These are phyloP conservation scores for Colletotrichum sp. DNA, from an alignment of 2,329 filamentous ascomycete genomes.

Conservation along the genomic window DNA sequence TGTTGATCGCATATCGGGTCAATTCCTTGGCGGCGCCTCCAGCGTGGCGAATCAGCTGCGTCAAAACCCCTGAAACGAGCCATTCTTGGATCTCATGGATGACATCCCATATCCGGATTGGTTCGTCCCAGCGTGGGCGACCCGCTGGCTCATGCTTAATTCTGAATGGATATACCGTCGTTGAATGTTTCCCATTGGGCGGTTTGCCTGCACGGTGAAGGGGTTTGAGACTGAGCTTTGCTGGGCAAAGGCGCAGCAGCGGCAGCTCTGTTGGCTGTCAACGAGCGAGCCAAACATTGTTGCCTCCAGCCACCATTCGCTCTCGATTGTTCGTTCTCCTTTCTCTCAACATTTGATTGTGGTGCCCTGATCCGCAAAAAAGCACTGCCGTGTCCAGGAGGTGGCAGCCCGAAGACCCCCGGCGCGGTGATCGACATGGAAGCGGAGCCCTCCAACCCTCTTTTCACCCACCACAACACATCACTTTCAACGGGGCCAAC, in stretches of 20 bases:
- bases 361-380: neutral
- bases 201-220: neutral
- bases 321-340: neutral
- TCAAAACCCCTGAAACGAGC: neutral
- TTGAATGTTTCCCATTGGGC: neutral
- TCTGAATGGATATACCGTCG: neutral
- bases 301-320: conserved; percentile 3
- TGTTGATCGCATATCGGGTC: conserved; percentile 7
- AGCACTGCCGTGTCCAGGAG: conserved; percentile 11
- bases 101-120: neutral
- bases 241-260: neutral
- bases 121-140: neutral
- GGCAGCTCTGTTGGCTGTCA: neutral
- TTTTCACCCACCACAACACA: neutral
- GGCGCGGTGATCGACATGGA: neutral
- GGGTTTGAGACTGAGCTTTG: neutral
- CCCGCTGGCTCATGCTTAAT: conserved; percentile 8
- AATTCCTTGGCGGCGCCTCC: conserved; percentile 8
- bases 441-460: neutral
- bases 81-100: neutral
- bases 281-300: neutral
- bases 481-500: neutral
- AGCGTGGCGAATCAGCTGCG: neutral
- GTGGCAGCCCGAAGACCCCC: neutral
- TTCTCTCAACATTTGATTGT: neutral